A percentile compares a stretch with the other conserved stretches of the same genome.
Evolutionary conservation across 192 early-diverging fungal genomes (phyloP).

Genomic region (Coemansia biformis): DNA sequence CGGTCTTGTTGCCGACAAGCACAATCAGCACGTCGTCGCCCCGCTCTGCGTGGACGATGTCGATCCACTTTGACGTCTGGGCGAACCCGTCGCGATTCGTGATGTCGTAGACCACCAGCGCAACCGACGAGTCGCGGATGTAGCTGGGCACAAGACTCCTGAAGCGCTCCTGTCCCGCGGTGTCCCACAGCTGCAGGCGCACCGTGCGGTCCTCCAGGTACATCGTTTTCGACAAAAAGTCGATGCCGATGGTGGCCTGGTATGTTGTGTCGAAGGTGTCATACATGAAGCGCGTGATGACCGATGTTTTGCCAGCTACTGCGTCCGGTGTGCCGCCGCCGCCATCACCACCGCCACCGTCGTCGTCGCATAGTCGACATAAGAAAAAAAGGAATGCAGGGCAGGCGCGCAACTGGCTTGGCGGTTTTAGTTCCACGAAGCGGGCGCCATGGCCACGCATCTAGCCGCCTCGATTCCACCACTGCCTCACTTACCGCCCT

Average conservation of each 20-base stretch:
- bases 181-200: conserved; percentile 98
- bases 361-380: too few relatives aligned
- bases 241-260: conserved; percentile 97
- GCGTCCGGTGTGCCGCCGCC: too few relatives aligned
- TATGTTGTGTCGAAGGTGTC: conserved; percentile 99
- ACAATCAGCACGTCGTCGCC: conserved; percentile 98
- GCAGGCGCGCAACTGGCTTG: too few relatives aligned
- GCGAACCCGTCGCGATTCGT: conserved; percentile 94
- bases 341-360: too few relatives aligned
- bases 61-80: conserved; percentile 98
- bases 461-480: too few relatives aligned
- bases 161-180: conserved; percentile 98
- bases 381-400: too few relatives aligned
- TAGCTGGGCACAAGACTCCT: conserved; percentile 95
- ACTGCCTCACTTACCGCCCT: conserved; percentile 91
- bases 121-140: conserved; percentile 96
- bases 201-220: conserved; percentile 97
- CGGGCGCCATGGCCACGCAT: too few relatives aligned
- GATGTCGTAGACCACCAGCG: conserved; percentile 96
- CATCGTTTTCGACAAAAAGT: conserved; percentile 99
- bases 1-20: conserved; percentile 98
- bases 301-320: conserved; percentile 94
- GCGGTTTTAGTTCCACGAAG: too few relatives aligned
- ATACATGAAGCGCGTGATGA: conserved; percentile 99
- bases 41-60: conserved; percentile 96